A percentile compares a stretch with the other conserved stretches of the same genome.
These are phyloP conservation scores for Pleurotus giganteus DNA, from an alignment of 768 basidiomycete genomes.

Conservation along the genomic window DNA sequence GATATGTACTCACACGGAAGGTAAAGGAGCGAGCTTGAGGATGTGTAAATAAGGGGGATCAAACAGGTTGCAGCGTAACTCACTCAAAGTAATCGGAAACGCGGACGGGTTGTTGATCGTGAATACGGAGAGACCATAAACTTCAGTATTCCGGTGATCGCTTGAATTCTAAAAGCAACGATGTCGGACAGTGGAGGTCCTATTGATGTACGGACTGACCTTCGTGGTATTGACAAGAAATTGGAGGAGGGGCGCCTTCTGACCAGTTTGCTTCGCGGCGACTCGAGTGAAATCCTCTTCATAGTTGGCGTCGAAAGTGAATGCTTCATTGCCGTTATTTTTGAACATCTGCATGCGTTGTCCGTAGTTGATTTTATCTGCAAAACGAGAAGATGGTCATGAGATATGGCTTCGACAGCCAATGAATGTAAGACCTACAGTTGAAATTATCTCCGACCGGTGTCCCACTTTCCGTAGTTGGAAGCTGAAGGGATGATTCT, in stretches of 20 bases:
- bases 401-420: background rate
- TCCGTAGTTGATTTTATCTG: conserved; percentile 2
- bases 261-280: background rate
- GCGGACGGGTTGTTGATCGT: background rate
- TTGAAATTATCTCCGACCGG: background rate
- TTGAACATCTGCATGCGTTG: conserved; percentile 3
- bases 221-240: background rate
- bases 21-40: background rate
- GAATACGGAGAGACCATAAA: conserved; percentile 3
- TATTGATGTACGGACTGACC: background rate
- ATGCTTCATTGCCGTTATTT: conserved; percentile 6
- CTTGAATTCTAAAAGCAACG: background rate
- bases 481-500: background rate
- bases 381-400: background rate
- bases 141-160: background rate
- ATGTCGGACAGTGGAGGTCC: background rate
- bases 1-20: background rate
- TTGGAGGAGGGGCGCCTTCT: background rate
- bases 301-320: background rate
- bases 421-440: background rate
- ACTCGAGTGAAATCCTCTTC: background rate
- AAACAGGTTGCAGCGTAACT: background rate
- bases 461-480: background rate
- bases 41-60: background rate
- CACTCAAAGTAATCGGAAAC: background rate